These are phyloP conservation scores for Aotearoamyces nothofagi DNA, from an alignment of 2,329 filamentous ascomycete species.

Conservation along the genomic window DNA sequence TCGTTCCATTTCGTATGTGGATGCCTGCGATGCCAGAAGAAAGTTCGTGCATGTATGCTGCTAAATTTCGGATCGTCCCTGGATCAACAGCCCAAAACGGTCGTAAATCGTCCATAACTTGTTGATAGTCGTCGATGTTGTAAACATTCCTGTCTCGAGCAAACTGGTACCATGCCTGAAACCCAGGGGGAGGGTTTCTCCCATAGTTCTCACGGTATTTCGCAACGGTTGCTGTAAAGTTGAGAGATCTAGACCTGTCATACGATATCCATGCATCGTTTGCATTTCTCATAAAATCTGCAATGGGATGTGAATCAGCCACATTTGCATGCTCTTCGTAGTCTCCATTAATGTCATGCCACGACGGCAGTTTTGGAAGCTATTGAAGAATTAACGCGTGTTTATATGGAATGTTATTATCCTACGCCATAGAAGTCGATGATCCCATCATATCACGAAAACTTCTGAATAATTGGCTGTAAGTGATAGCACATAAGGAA, in stretches of 20 bases:
- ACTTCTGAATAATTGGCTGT: not conserved
- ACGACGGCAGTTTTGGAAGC: constrained; percentile 12
- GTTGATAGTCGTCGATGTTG: constrained; percentile 47
- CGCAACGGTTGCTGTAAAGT: constrained; percentile 33
- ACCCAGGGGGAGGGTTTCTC: constrained; percentile 47
- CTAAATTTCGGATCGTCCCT: constrained; percentile 22
- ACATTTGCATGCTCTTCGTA: constrained; percentile 12
- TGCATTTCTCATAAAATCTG: constrained; percentile 17
- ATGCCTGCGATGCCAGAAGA: constrained; percentile 12
- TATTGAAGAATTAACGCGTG: too few species aligned
- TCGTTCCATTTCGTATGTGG: constrained; percentile 17
- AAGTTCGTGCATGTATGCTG: constrained; percentile 22
- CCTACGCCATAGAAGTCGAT: not conserved
- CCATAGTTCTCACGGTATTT: constrained; percentile 40
- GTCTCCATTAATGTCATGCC: constrained; percentile 11
- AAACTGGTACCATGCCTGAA: constrained; percentile 42
- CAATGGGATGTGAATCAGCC: constrained; percentile 18
- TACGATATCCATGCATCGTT: constrained; percentile 16
- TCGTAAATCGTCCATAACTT: constrained; percentile 45
- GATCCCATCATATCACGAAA: not conserved
- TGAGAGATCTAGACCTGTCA: constrained; percentile 24
- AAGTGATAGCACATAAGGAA: too few species aligned
- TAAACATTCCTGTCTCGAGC: constrained; percentile 35
- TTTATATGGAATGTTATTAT: constrained; percentile 4
- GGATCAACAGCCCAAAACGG: constrained; percentile 38